phyloP scores from a whole-genome alignment of 2,329 filamentous ascomycete genomes.

The Bipolaris zeicola region DNA sequence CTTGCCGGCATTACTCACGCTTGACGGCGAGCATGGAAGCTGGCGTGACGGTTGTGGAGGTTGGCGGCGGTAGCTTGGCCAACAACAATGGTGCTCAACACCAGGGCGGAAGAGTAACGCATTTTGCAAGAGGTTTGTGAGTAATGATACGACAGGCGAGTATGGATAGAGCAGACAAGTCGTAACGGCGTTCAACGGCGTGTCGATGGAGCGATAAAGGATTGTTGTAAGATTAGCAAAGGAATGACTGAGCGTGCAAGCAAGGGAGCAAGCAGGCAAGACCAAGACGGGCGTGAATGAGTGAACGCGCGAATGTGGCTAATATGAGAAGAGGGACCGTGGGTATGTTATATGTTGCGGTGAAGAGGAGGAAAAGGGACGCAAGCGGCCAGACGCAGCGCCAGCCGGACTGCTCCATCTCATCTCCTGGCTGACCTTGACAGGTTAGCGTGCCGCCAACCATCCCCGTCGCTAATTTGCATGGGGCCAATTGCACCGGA shows the following conservation, averaged over 20 bases:
- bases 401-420: constrained; percentile 31
- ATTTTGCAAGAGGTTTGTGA: constrained; percentile 28
- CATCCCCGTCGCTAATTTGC: constrained; percentile 32
- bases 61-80: constrained; percentile 43
- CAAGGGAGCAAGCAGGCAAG: constrained; percentile 11
- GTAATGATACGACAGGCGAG: neutral
- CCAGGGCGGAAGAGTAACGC: constrained; percentile 45
- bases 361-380: constrained; percentile 34
- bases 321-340: constrained; percentile 30
- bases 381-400: constrained; percentile 30
- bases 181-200: constrained; percentile 39
- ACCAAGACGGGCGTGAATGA: constrained; percentile 45
- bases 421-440: constrained; percentile 27
- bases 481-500: constrained; percentile 33
- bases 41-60: constrained; percentile 42
- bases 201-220: constrained; percentile 8
- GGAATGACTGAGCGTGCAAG: constrained; percentile 36
- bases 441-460: constrained; percentile 23
- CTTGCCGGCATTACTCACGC: constrained; percentile 29
- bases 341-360: constrained; percentile 30
- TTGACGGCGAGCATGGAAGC: constrained; percentile 45
- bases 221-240: constrained; percentile 18
- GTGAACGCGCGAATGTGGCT: constrained; percentile 46
- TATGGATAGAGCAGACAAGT: constrained; percentile 19
- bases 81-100: constrained; percentile 46